Base-by-base conservation (phyloP, 331 rosid species). In the Quercus tomentella region DNA sequence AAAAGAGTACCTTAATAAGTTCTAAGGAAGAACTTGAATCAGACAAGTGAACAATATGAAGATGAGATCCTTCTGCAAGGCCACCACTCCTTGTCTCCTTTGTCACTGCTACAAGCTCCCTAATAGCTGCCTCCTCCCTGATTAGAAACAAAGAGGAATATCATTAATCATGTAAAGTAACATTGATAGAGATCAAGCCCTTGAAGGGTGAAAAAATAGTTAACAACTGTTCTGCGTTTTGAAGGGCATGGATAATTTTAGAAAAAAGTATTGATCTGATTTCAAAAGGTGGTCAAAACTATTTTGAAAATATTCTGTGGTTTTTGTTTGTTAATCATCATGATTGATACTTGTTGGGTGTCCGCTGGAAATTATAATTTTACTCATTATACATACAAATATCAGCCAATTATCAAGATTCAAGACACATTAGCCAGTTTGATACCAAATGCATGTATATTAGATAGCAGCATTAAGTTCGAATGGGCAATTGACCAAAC, bases 101-200 rank as follows among this genome's bases (percentile, higher is more conserved):
- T 43, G 99, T 72, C 80, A 84, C 91, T 17, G 83, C 83, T 76
- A 93, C 85, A 63, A 95, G 94, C 82, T 93, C 84, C 80, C 77
- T 86, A 69, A 95, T 87, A 62, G 99, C 98, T 79, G 92, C 97
- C 86, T 91, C 84, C 84, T 95, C 99, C 99, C 99, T 95, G 86
- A 35, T 89, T 65, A 41, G 23, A 74, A 58, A 70, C 75, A 72
- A 65, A 75, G 69, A 72, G 75, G n/a, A 74, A 26, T 30, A 52
- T 54, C 8, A 30, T 4, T 52, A 78, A 23, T 54, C 70, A 77
- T 61, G 62, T 71, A 18, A 26, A 35, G 78, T 67, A 49, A 75
- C 41, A 54, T 22, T 6, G 56, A 76, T 37, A 21, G 66, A 25
- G 72, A 37, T 72, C 71, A 41, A 73, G 76, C 70, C 10, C 51